phyloP scores from a whole-genome alignment of 2,329 filamentous ascomycete genomes.

The Elsinoe batatas region DNA sequence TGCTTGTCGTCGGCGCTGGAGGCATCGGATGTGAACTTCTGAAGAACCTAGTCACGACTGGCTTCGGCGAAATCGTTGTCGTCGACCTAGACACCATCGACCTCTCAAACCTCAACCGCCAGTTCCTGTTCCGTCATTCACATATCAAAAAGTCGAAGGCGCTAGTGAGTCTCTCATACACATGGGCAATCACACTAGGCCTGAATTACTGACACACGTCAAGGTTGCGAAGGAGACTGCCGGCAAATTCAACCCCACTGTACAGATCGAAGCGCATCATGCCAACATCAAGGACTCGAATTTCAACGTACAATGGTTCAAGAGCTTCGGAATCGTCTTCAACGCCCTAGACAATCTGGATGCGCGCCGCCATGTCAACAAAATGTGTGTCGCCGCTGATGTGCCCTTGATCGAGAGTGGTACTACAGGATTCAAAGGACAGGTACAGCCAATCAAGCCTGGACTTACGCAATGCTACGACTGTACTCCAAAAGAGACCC shows the following conservation, averaged over 20 bases:
- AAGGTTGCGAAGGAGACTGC: slow-evolving; percentile 90
- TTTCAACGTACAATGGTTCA: slow-evolving; percentile 86
- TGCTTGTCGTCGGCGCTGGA: slow-evolving; percentile 90
- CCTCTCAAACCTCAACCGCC: slow-evolving; percentile 91
- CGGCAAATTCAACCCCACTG: slow-evolving; percentile 77
- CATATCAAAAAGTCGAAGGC: slow-evolving; percentile 98
- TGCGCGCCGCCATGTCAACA: slow-evolving; percentile 87
- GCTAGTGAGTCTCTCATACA: slow-evolving; percentile 48
- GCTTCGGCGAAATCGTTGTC: slow-evolving; percentile 87
- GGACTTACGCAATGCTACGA: slow-evolving; percentile 92
- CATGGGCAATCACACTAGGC: neutral
- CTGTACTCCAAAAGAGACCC: slow-evolving; percentile 78
- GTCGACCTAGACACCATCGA: slow-evolving; percentile 98
- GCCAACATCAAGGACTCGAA: slow-evolving; percentile 86
- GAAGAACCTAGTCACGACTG: slow-evolving; percentile 87
- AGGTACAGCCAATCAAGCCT: slow-evolving; percentile 88
- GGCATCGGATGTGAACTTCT: slow-evolving; percentile 96
- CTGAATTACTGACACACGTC: neutral
- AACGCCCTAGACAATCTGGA: slow-evolving; percentile 96
- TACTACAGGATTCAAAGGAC: slow-evolving; percentile 94
- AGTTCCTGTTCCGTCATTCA: slow-evolving; percentile 92
- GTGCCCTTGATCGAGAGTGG: slow-evolving; percentile 91
- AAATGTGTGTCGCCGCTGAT: slow-evolving; percentile 88
- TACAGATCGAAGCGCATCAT: slow-evolving; percentile 79
- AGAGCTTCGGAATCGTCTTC: slow-evolving; percentile 74